A percentile compares a stretch with the other conserved stretches of the same genome.
These are phyloP conservation scores for Aristolochia fimbriata DNA, from an alignment of 164 flowering plant species.

Conservation along the genomic window DNA sequence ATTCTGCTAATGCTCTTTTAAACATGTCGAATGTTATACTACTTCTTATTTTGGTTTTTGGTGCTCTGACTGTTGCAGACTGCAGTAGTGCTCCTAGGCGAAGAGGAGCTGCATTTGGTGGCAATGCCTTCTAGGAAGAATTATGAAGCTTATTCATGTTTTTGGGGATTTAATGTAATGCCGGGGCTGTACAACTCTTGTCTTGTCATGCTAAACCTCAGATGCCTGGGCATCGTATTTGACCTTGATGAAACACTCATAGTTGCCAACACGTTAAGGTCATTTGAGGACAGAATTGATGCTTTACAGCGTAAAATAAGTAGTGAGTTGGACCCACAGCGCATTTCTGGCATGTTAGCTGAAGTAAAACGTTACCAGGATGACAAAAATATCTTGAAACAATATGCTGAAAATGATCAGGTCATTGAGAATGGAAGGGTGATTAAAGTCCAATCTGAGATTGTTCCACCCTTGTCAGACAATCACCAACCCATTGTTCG, in stretches of 20 bases:
- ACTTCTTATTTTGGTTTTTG: neutral
- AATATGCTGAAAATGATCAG: slow-evolving; percentile 88
- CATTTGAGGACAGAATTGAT: slow-evolving; percentile 97
- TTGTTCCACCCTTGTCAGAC: slow-evolving; percentile 85
- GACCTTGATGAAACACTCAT: slow-evolving; percentile 98
- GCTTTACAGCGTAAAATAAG: slow-evolving; percentile 73
- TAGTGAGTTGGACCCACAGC: slow-evolving; percentile 70
- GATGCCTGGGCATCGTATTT: slow-evolving; percentile 98
- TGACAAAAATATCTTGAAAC: slow-evolving; percentile 75
- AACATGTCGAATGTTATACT: neutral
- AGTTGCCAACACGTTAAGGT: slow-evolving; percentile 98
- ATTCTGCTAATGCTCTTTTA: neutral
- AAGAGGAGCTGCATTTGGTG: slow-evolving; percentile 90
- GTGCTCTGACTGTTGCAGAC: slow-evolving; percentile 43
- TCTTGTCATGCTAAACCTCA: slow-evolving; percentile 86
- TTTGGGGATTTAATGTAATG: slow-evolving; percentile 87
- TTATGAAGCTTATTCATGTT: slow-evolving; percentile 46
- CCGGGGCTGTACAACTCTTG: slow-evolving; percentile 70
- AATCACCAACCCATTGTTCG: slow-evolving; percentile 72
- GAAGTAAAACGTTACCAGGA: slow-evolving; percentile 94
- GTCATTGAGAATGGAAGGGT: slow-evolving; percentile 81
- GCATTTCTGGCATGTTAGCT: slow-evolving; percentile 68
- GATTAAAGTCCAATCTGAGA: slow-evolving; percentile 64
- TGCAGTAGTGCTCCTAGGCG: slow-evolving; percentile 67
- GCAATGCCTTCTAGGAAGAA: slow-evolving; percentile 69